Percentiles rank a stretch among this genome's conserved stretches.
These are phyloP conservation scores for Catunica adiposa DNA, from an alignment of 2,329 filamentous ascomycete genomes.

Conservation along the genomic window DNA sequence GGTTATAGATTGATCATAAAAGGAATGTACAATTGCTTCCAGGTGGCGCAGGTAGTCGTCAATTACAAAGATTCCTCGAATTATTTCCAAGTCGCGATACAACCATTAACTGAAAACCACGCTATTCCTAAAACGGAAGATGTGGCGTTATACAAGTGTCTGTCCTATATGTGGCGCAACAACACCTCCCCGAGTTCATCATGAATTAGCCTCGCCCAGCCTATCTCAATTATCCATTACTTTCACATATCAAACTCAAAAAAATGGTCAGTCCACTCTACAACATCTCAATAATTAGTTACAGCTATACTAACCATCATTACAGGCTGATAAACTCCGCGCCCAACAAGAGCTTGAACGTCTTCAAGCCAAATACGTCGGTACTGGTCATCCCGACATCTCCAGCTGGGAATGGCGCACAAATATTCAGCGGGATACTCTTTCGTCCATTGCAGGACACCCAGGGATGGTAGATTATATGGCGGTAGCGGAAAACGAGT, in stretches of 20 bases:
- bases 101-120: too few species aligned
- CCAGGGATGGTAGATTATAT: constrained; percentile 78
- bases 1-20: too few species aligned
- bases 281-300: background rate
- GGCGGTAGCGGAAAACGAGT: constrained; percentile 73
- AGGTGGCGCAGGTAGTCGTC: background rate
- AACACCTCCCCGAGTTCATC: too few species aligned
- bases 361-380: constrained; percentile 87
- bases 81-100: background rate
- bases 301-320: background rate
- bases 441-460: constrained; percentile 77
- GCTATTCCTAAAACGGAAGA: background rate
- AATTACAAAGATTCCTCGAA: background rate
- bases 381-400: constrained; percentile 90
- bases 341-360: constrained; percentile 95
- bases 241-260: background rate
- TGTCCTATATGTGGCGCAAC: too few species aligned
- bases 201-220: too few species aligned
- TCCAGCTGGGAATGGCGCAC: constrained; percentile 95
- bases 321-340: constrained; percentile 86
- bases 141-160: background rate
- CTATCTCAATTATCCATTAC: background rate
- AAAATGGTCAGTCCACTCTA: background rate
- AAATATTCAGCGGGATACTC: constrained; percentile 88
- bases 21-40: too few species aligned